Evolutionary conservation across 768 basidiomycete genomes (phyloP).

Genomic region (Leccinum ochraceum): DNA sequence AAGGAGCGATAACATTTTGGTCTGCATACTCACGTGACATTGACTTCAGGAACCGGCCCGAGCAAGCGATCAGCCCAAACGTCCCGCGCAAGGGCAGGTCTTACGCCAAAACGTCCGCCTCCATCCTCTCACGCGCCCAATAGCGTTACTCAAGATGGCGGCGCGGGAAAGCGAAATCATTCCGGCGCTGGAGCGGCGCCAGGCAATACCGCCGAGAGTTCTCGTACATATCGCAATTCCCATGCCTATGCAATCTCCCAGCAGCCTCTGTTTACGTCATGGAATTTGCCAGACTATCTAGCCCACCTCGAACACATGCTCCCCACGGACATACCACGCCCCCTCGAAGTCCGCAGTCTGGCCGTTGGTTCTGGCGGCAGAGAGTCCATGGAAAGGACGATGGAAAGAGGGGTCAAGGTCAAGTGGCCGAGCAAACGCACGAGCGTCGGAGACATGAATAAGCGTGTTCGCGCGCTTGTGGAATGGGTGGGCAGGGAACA

Average conservation of each 20-base stretch:
- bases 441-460: conserved; percentile 98
- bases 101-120: conserved; percentile 34
- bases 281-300: conserved; percentile 93
- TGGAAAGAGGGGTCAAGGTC: conserved; percentile 81
- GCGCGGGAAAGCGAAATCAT: conserved; percentile 51
- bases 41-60: conserved; percentile 36
- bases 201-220: conserved; percentile 45
- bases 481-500: conserved; percentile 95
- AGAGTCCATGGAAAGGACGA: conserved; percentile 59
- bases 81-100: conserved; percentile 37
- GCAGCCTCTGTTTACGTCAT: conserved; percentile 78
- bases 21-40: conserved; percentile 37
- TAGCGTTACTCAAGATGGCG: conserved; percentile 41
- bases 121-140: conserved; percentile 32
- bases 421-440: conserved; percentile 93
- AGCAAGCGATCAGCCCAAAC: conserved; percentile 42
- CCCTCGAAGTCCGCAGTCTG: conserved; percentile 65
- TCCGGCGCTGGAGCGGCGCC: conserved; percentile 36
- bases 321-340: conserved; percentile 72
- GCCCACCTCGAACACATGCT: conserved; percentile 83
- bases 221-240: conserved; percentile 74
- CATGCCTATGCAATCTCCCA: conserved; percentile 81
- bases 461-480: conserved; percentile 84
- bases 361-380: conserved; percentile 44
- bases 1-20: conserved; percentile 1